These are phyloP conservation scores for Rhizodiscina lignyota DNA, from an alignment of 495 filamentous ascomycete species.

Conservation along the genomic window DNA sequence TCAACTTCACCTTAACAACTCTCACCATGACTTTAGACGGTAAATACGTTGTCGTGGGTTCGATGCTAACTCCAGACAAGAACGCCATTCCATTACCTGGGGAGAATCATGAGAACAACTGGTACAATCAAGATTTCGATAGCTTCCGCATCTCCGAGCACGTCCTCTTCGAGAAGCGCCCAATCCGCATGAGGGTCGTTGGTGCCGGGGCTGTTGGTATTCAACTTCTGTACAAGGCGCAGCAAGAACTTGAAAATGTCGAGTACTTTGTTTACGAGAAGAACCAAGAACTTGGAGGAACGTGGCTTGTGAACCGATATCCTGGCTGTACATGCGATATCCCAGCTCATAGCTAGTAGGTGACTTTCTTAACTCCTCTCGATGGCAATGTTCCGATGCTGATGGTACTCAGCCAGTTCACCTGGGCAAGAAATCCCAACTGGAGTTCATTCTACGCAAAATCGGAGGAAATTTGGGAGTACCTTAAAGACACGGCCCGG, in stretches of 20 bases:
- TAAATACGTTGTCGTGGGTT: no score
- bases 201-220: conserved; percentile 53
- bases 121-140: conserved; percentile 8
- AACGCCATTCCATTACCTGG: no score
- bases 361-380: conserved; percentile 20
- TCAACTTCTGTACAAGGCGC: conserved; percentile 40
- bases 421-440: conserved; percentile 20
- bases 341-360: conserved; percentile 18
- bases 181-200: conserved; percentile 40
- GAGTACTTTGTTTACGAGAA: conserved; percentile 19
- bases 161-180: conserved; percentile 16
- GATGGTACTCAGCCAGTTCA: no score
- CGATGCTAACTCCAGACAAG: no score
- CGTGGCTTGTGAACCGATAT: conserved; percentile 17
- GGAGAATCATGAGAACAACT: conserved; percentile 9
- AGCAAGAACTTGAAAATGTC: conserved; percentile 37
- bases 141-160: conserved; percentile 7
- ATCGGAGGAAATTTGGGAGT: conserved; percentile 18
- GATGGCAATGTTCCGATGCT: no score
- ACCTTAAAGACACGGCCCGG: conserved; percentile 17
- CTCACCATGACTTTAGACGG: no score
- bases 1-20: no score
- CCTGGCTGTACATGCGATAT: conserved; percentile 10
- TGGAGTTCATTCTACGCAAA: conserved; percentile 19
- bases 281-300: conserved; percentile 13